Conservation (phyloP, 2,329 filamentous ascomycete genomes). For the Ceratocystis cacaofunesta region DNA sequence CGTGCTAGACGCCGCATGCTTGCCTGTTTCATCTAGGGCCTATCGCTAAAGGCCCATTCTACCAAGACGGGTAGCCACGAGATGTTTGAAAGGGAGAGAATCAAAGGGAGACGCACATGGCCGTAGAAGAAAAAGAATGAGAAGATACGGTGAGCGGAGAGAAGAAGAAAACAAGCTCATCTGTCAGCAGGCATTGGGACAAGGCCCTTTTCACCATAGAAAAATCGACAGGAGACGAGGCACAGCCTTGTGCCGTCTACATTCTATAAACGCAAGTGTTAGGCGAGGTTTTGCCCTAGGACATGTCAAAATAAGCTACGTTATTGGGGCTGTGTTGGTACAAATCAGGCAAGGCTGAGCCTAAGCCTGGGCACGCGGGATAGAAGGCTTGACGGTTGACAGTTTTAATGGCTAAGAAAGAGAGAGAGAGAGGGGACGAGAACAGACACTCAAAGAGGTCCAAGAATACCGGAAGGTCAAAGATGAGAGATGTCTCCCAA, state of each 20-base stretch:
- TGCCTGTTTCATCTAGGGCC: no score
- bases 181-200: not conserved
- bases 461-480: not conserved
- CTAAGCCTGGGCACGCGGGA: not conserved
- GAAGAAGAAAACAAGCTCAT: not conserved
- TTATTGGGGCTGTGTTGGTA: constrained; percentile 3
- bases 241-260: not conserved
- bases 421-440: not conserved
- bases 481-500: not conserved
- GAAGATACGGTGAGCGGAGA: not conserved
- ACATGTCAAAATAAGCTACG: constrained; percentile 6
- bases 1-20: not conserved
- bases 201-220: not conserved
- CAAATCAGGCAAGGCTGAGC: not conserved
- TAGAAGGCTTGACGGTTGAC: not conserved
- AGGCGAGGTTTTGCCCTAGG: not conserved
- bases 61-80: constrained; percentile 3
- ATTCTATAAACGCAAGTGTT: not conserved
- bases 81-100: not conserved
- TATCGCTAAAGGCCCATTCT: no score
- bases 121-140: not conserved
- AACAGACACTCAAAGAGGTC: not conserved
- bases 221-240: not conserved
- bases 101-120: not conserved
- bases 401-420: not conserved